phyloP scores from a whole-genome alignment of 2,329 filamentous ascomycete species.

The Aspergillus hortae region DNA sequence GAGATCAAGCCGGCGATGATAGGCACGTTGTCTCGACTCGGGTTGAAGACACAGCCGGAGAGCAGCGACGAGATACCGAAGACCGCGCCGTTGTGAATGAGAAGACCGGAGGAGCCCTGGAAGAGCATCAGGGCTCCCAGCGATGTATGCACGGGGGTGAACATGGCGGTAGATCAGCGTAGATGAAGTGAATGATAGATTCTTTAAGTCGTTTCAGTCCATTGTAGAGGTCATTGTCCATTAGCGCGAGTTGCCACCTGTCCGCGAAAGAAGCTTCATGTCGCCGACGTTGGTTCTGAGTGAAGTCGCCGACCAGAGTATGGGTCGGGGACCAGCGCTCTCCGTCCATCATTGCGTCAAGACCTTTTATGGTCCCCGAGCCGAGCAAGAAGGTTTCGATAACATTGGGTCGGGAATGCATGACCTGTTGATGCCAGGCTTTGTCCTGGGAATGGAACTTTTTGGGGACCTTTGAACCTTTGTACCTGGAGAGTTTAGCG shows the following conservation, averaged over 20 bases:
- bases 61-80: constrained; percentile 50
- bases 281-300: too few relatives aligned
- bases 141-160: constrained; percentile 51
- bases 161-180: constrained; percentile 36
- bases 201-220: too few relatives aligned
- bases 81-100: constrained; percentile 50
- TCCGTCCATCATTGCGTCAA: constrained; percentile 2
- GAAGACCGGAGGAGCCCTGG: constrained; percentile 48
- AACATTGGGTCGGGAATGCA: not conserved
- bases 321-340: constrained; percentile 1
- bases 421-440: too few relatives aligned
- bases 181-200: not conserved
- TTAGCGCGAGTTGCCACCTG: too few relatives aligned
- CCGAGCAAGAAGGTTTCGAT: not conserved
- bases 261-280: too few relatives aligned
- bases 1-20: constrained; percentile 47
- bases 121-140: constrained; percentile 51
- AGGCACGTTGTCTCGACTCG: constrained; percentile 40
- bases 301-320: not conserved
- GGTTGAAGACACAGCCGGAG: constrained; percentile 38
- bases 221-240: too few relatives aligned
- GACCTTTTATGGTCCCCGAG: constrained; percentile 5
- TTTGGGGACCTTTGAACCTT: too few relatives aligned
- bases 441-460: too few relatives aligned
- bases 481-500: too few relatives aligned